Conservation (phyloP, 805 yeast species). For the Candida dajiaensis region DNA sequence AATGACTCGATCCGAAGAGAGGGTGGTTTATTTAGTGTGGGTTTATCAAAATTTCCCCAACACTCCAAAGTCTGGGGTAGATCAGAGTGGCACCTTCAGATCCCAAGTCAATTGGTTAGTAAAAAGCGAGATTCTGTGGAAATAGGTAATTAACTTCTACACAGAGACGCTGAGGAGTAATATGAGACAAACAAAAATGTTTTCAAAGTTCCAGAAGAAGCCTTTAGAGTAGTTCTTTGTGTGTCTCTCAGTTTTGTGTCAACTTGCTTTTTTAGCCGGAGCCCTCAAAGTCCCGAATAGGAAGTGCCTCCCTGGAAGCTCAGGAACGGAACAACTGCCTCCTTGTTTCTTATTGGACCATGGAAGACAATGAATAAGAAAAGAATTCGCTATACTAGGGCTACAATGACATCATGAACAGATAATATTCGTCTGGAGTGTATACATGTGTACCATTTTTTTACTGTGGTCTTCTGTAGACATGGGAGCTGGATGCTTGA, state of each 20-base stretch:
- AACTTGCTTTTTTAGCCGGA: background rate
- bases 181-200: no score
- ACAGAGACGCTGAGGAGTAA: no score
- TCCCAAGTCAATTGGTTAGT: background rate
- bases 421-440: no score
- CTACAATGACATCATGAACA: background rate
- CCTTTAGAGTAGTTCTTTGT: background rate
- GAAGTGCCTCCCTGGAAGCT: background rate
- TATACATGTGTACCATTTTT: no score
- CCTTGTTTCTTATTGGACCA: background rate
- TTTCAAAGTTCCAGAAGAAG: no score
- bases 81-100: background rate
- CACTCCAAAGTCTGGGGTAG: background rate
- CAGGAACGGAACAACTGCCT: background rate
- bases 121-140: no score
- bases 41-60: background rate
- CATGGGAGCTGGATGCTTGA: constrained; percentile 61
- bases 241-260: background rate
- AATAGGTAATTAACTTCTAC: no score
- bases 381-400: background rate
- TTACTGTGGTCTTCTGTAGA: constrained; percentile 49
- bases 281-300: background rate
- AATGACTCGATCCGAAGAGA: background rate
- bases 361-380: background rate
- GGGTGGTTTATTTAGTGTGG: no score